Base-by-base conservation (phyloP, 1,139 yeast genomes). In the Entelexis paramagnoliae region DNA sequence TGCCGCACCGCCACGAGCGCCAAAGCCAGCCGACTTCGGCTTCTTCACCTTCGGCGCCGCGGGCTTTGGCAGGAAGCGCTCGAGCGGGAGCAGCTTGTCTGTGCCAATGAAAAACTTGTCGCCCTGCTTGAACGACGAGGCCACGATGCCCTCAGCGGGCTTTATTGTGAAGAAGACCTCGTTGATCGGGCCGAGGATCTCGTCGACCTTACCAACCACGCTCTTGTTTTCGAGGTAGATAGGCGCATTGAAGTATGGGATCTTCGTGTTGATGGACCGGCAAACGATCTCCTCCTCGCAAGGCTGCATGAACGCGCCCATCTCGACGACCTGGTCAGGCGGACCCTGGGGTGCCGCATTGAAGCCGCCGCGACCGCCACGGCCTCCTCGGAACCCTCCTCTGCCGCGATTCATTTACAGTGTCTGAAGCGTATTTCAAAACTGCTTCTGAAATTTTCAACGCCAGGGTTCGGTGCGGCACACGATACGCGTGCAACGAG, bases 221-320 rank as follows among this genome's bases (percentile, higher is more conserved):
- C 95, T 84, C 76, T 72, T 72, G 76, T 91, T 91, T 69, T 91
- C 97, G 62, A 91, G 78, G 69, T 83, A 93, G 66, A 93, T 89
- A 67, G 98, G 98, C 29, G 99, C 99, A 72, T 93, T 93, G 78
- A 93, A 93, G 70, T 91, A 93, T 63, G 99, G 99, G 61, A 93
- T 77, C 74, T 91, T 91, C 56, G 86, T 79, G 70, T 91, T 91
- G 64, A 85, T 85, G 48, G 96, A 87, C 66, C 91, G 87, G 74
- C 97, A 91, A 52, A 93, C 95, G 66, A 93, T 84, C 66, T 93
- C 98, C 56, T 96, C 96, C 71, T 93, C 99, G 69, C 96, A 89
- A 14, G 94, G 77, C 68, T 89, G 95, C 69, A 87, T 64, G 68
- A 88, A 93, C 22, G 84, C 68, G 55, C 99, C 99, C 94, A 93